Conservation (phyloP, 495 filamentous ascomycete species). For the Lepidopterella palustris region DNA sequence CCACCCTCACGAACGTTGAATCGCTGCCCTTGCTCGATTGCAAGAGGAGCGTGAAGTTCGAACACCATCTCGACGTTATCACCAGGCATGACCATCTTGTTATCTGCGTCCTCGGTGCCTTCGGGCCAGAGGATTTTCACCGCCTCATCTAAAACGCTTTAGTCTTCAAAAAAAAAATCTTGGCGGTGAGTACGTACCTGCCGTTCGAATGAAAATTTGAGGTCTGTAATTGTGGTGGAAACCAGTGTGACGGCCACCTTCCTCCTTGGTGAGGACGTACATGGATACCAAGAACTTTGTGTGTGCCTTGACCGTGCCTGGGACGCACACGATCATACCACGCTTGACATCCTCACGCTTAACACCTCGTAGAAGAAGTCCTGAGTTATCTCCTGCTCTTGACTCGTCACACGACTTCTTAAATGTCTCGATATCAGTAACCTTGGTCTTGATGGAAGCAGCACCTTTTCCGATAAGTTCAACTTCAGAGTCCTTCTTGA, state of each 20-base stretch:
- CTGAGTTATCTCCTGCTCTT: conserved; percentile 95
- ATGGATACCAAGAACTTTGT: conserved; percentile 88
- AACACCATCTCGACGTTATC: conserved; percentile 97
- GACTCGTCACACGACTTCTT: conserved; percentile 97
- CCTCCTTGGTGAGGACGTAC: conserved; percentile 95
- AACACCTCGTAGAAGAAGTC: conserved; percentile 88
- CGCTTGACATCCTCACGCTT: conserved; percentile 87
- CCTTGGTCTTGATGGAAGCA: conserved; percentile 87
- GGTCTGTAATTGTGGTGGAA: conserved; percentile 92
- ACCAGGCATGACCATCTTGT: conserved; percentile 86
- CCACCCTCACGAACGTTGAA: conserved; percentile 97
- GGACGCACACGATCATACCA: conserved; percentile 85
- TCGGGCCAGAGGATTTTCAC: conserved; percentile 75
- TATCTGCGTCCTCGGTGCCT: conserved; percentile 55
- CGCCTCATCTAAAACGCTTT: conserved; percentile 57
- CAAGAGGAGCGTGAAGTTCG: conserved; percentile 70
- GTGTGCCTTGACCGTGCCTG: conserved; percentile 71
- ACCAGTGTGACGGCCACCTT: conserved; percentile 91
- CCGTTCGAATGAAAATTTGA: conserved; percentile 90
- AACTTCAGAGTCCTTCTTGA: conserved; percentile 89
- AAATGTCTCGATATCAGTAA: conserved; percentile 99
- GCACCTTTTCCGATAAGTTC: conserved; percentile 82
- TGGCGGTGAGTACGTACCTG: conserved; percentile 47
- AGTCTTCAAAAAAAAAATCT: neutral
- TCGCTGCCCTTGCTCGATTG: conserved; percentile 80